Evolutionary conservation across 768 basidiomycete genomes (phyloP), one percentile per base, ranked within the genome.

Genomic region (Leucosporidium scottii): DNA sequence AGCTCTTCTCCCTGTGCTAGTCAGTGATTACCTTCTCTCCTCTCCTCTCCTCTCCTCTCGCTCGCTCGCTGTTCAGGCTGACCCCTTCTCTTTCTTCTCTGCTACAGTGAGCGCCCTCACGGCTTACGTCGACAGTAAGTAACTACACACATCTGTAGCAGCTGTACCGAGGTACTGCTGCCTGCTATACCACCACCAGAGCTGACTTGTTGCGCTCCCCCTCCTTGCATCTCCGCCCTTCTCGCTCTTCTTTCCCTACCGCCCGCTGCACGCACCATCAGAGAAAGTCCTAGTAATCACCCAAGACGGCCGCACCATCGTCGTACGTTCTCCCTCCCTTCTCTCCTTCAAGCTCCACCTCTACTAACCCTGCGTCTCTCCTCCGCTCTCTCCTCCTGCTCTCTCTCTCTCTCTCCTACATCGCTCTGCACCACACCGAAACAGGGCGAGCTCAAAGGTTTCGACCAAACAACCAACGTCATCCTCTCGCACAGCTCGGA

Each of bases 401-500:
- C 34, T 34, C 7, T 36, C 59, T 49, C 10, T 36, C 34, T 48
- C 51, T 23, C 36, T 31, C 50, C 64, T 21, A 55, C 34, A 63
- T 53, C 49, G 34, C 34, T 34, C 34, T 10, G n/a, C n/a, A n/a
- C n/a, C n/a, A n/a, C n/a, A n/a, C n/a, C n/a, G n/a, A n/a, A 65
- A 12, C 76, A 94, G 93, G 93, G 94, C 74, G 84, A 86, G 30
- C 84, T 99, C 79, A 88, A 88, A 49, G 94, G 94, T 59, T 93
- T 85, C 75, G 96, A 99, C 82, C 88, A 92, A 79, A 91, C 91
- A 79, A 91, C 91, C 39, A 98, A 98, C 78, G 85, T 98, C 75
- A 92, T 99, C 72, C 85, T 99, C 65, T 88, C 93, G 20, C 90
- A 93, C 77, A 89, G 87, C 65, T 91, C 88, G 76, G 96, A 99